Base-by-base conservation (phyloP, 768 basidiomycete species). In the Agaricus subrufescens region DNA sequence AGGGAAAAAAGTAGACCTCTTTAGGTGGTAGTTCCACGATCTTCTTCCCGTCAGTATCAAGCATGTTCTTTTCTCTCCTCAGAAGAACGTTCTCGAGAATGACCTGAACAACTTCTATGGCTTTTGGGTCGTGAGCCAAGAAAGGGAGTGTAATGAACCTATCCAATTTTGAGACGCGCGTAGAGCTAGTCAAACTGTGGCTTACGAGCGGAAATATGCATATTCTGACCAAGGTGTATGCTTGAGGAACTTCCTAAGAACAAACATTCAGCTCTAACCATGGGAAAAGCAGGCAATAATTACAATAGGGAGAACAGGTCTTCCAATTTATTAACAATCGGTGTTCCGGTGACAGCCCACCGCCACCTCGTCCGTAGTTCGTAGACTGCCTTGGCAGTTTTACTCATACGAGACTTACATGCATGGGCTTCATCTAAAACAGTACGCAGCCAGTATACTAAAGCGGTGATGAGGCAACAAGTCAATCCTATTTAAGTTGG, bases 281-380 rank as follows among this genome's bases (percentile, higher is more conserved):
- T 37, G 43, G 38, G 54, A 37, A 42, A 19, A 8, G 38, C 27
- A 23, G 19, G 14, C n/a, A 40, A 15, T 19, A 23, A 80, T 54
- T 48, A 85, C 82, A 91, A 67, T 1, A 98, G 75, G 1, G 94
- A 95, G 64, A 89, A 94, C 14, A 98, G 75, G 64, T 98, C 96
- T 62, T 95, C 91, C 5, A 96, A 76, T 60, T 87, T 85, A 67
- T 98, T 98, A 54, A 97, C 91, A 57, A 98, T 98, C 0, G 96
- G 96, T 4, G 96, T 98, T 11, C 93, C 93, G 11, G 93, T 96
- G 29, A 96, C 84, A 3, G 92, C 92, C 96, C 96, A 98, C 60
- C 89, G 79, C 46, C 91, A 75, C 58, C 85, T 77, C 4, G 89
- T 89, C 23, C 77, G 80, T 9, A 98, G 76, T 4, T 90, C 90